Conservation (phyloP, 2,329 filamentous ascomycete species). For the Cordyceps javanica region DNA sequence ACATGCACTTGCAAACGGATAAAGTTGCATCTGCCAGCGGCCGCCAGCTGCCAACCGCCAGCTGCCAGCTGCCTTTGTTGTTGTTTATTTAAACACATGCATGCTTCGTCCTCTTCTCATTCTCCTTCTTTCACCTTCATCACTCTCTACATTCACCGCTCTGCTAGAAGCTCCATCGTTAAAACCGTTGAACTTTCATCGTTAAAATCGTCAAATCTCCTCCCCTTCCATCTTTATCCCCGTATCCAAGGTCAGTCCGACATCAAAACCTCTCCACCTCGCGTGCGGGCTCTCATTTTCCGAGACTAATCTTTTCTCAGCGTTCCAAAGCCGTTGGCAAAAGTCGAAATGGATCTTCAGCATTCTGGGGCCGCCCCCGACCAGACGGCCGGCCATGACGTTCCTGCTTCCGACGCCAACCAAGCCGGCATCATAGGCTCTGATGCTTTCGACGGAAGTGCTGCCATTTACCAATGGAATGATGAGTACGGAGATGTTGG, state of each 20-base stretch:
- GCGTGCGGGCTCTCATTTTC: background rate
- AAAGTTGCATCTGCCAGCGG: background rate
- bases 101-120: background rate
- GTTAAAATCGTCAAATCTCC: background rate
- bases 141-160: background rate
- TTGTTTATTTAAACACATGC: conserved; percentile 8
- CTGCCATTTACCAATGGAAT: conserved; percentile 73
- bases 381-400: background rate
- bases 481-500: conserved; percentile 84
- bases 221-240: background rate
- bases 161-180: background rate
- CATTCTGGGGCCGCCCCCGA: background rate
- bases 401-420: conserved; percentile 9
- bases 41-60: background rate
- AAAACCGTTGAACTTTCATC: too few relatives aligned
- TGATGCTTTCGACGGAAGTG: conserved; percentile 44
- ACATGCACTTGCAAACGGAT: background rate
- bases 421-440: background rate
- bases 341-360: background rate
- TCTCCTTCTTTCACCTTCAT: background rate
- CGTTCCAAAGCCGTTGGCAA: background rate
- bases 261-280: background rate
- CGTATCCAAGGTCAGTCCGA: background rate
- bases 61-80: background rate
- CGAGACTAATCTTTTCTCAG: background rate